Evolutionary conservation across 192 early-diverging fungal genomes (phyloP), one percentile per base, ranked within the genome.

Genomic region (Nowakowskiella sp.): DNA sequence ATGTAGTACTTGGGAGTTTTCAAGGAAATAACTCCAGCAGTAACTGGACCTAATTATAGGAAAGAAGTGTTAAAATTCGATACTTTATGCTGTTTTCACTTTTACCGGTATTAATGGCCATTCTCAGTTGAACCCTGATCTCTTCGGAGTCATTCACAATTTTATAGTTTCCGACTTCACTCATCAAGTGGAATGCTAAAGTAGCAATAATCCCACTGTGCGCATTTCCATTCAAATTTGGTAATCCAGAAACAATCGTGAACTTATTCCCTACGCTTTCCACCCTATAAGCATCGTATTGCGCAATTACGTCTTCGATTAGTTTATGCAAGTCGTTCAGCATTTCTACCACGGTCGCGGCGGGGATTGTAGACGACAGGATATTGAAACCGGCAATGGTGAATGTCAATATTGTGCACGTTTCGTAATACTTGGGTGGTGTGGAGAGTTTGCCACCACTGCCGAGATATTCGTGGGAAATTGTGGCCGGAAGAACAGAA

Each of bases 271-370:
- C 66, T 27, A 72, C 52, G 0, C 66, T 72, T 49, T 72, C 70
- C 29, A 72, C 66, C 49, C 69, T 72, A 61, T 72, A 72, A 5
- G 53, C 63, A n/a, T 65, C 59, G 34, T 67, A 61, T 44, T 56
- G 53, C 1, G 25, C 48, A 50, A 68, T 65, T 8, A 65, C 66
- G 25, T 53, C 52, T 49, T 72, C 70, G 47, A 72, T 58, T 7
- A 42, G 49, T 28, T 44, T 21, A 34, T 72, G 69, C 33, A 72
- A 44, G 39, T 47, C 27, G 56, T 72, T 72, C 27, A 72, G 55
- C 10, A 72, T 42, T 9, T 33, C 59, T 10, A 72, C 70, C 16
- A 58, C 57, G 25, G 68, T 55, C 10, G 61, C 55, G 22, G 70
- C 62, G 6, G 42, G 9, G 6, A 54, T 50, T 2, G 33, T 10